Evolutionary conservation across 192 early-diverging fungal species (phyloP).

Genomic region (Podila epicladia): DNA sequence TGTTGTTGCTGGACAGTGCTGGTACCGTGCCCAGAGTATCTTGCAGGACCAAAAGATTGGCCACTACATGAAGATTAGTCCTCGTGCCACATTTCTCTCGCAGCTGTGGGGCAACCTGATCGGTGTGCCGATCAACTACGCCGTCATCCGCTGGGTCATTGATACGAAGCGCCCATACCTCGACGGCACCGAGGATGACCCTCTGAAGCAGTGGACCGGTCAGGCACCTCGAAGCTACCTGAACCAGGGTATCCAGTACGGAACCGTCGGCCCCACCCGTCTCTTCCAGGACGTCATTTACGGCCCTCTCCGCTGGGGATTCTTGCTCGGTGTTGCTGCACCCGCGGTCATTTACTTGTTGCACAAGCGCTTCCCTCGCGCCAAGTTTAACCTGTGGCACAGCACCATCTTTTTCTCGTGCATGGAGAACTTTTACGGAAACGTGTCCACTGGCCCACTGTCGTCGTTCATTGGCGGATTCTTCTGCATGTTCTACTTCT

Average conservation of each 20-base stretch:
- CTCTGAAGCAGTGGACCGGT: constrained; percentile 56
- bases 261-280: constrained; percentile 44
- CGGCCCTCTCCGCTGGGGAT: constrained; percentile 56
- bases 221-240: constrained; percentile 38
- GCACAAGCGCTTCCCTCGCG: constrained; percentile 54
- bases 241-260: constrained; percentile 54
- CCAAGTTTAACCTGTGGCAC: constrained; percentile 54
- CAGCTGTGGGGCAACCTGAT: constrained; percentile 56
- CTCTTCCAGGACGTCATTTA: constrained; percentile 49
- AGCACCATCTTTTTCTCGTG: constrained; percentile 55
- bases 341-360: constrained; percentile 52
- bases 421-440: constrained; percentile 56
- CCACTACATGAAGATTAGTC: constrained; percentile 53
- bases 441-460: constrained; percentile 53
- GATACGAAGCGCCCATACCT: constrained; percentile 56
- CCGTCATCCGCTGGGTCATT: constrained; percentile 54
- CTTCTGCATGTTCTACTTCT: constrained; percentile 55
- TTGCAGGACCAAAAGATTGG: constrained; percentile 51
- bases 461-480: constrained; percentile 54
- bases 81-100: constrained; percentile 40
- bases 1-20: constrained; percentile 54
- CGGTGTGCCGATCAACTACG: constrained; percentile 55
- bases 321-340: constrained; percentile 42
- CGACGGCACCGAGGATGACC: constrained; percentile 48
- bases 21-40: constrained; percentile 57